Evolutionary conservation across 176 grass and related monocot species (phyloP).

Genomic region (Carex pumila): DNA sequence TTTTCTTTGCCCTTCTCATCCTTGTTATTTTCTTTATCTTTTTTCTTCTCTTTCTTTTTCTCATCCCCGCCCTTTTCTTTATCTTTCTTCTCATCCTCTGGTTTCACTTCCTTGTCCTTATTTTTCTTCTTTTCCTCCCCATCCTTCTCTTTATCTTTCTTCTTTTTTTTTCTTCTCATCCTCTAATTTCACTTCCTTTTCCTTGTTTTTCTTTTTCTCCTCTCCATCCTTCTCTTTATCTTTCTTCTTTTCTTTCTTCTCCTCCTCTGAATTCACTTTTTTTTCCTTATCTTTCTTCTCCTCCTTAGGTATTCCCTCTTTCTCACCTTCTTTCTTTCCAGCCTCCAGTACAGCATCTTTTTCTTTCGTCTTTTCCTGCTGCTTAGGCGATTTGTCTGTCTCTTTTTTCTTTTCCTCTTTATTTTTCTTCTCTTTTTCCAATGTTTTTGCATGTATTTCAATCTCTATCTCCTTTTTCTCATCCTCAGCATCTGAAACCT

Average conservation of each 20-base stretch:
- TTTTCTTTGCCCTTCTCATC: constrained; percentile 7
- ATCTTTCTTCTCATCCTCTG: constrained; percentile 15
- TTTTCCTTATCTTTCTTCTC: constrained; percentile 33
- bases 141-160: not conserved
- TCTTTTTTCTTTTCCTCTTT: not conserved
- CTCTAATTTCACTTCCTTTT: not conserved
- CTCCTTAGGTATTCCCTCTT: constrained; percentile 10
- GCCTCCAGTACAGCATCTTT: not conserved
- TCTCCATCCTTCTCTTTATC: constrained; percentile 23
- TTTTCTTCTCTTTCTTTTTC: constrained; percentile 19
- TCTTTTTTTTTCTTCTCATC: constrained; percentile 3
- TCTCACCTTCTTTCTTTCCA: not conserved
- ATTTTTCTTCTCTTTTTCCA: constrained; percentile 38
- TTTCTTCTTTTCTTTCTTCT: constrained; percentile 31
- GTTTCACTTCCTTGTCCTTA: constrained; percentile 21
- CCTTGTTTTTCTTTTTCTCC: constrained; percentile 7
- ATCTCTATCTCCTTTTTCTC: constrained; percentile 46
- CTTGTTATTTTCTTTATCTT: constrained; percentile 3
- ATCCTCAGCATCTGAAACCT: constrained; percentile 15
- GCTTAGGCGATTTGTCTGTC: not conserved
- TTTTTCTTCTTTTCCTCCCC: constrained; percentile 11
- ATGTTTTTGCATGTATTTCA: constrained; percentile 37
- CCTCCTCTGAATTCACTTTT: not conserved
- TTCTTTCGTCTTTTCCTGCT: not conserved
- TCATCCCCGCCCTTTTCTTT: constrained; percentile 27